phyloP scores from a whole-genome alignment of 305 asterid species.

The Vinca major region DNA sequence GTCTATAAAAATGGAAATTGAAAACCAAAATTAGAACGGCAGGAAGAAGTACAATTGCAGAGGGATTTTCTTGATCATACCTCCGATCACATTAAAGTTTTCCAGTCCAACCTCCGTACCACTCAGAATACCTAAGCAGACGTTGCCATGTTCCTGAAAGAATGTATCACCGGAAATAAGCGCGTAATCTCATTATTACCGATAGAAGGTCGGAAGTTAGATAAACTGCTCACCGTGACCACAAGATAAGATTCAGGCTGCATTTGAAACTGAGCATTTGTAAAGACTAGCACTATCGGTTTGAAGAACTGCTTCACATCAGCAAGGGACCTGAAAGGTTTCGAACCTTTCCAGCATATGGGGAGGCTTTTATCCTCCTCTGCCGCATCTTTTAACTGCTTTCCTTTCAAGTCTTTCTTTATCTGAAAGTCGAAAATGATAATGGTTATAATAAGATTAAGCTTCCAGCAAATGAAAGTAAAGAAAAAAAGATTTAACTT shows the following conservation, averaged over 20 bases:
- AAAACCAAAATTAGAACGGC: slow-evolving; percentile 13
- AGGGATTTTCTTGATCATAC: slow-evolving; percentile 20
- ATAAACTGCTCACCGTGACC: slow-evolving; percentile 38
- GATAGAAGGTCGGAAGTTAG: not conserved
- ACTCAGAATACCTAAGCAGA: slow-evolving; percentile 75
- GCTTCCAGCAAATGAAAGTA: not conserved
- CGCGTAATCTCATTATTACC: not conserved
- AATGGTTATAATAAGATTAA: not conserved
- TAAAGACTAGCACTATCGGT: slow-evolving; percentile 54
- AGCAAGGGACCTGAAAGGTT: slow-evolving; percentile 56
- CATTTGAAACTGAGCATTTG: slow-evolving; percentile 44
- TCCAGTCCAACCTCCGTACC: slow-evolving; percentile 62
- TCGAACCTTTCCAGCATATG: slow-evolving; percentile 77
- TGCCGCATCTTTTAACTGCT: slow-evolving; percentile 44
- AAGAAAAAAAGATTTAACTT: not conserved
- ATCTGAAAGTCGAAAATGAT: slow-evolving; percentile 32
- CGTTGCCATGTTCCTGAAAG: slow-evolving; percentile 61
- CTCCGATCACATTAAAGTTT: slow-evolving; percentile 61
- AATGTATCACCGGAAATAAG: not conserved
- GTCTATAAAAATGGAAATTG: slow-evolving; percentile 34
- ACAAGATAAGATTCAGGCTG: slow-evolving; percentile 69
- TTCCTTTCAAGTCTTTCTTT: slow-evolving; percentile 36
- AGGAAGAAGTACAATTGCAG: not conserved
- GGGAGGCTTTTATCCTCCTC: slow-evolving; percentile 62
- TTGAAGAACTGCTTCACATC: slow-evolving; percentile 57